Conservation (phyloP, 192 early-diverging fungal species). For the Dimargaris xerosporica region DNA sequence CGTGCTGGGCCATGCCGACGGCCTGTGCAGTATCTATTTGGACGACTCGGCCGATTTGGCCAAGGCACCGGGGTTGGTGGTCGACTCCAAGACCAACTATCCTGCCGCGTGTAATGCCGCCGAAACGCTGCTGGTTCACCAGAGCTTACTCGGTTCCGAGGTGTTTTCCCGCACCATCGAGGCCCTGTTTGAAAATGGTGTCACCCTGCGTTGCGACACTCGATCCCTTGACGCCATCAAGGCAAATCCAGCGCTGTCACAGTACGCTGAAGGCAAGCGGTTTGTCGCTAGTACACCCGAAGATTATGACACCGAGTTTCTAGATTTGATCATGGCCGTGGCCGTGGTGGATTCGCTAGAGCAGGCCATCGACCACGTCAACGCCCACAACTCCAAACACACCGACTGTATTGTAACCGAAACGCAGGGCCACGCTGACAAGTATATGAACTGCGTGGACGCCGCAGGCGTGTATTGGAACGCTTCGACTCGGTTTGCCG, state of each 20-base stretch:
- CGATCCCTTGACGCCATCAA: constrained; percentile 26
- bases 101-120: constrained; percentile 93
- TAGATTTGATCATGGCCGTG: constrained; percentile 74
- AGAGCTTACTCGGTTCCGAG: constrained; percentile 19
- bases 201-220: constrained; percentile 44
- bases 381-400: constrained; percentile 84
- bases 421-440: constrained; percentile 45
- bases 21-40: constrained; percentile 83
- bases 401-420: constrained; percentile 92
- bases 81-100: constrained; percentile 88
- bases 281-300: constrained; percentile 18
- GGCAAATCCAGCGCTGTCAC: constrained; percentile 12
- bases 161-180: constrained; percentile 36
- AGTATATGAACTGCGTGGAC: constrained; percentile 85
- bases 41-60: constrained; percentile 66
- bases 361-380: constrained; percentile 85
- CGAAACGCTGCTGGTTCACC: constrained; percentile 85
- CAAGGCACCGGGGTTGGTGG: constrained; percentile 63
- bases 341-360: constrained; percentile 53
- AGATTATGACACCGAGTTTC: constrained; percentile 86
- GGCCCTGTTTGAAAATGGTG: constrained; percentile 40
- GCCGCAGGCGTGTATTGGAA: constrained; percentile 98
- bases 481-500: constrained; percentile 87
- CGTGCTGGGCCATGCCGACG: constrained; percentile 98
- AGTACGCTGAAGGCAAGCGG: constrained; percentile 15